Base-by-base conservation (phyloP, 1,284 basidiomycete species). In the Meira nashicola region DNA sequence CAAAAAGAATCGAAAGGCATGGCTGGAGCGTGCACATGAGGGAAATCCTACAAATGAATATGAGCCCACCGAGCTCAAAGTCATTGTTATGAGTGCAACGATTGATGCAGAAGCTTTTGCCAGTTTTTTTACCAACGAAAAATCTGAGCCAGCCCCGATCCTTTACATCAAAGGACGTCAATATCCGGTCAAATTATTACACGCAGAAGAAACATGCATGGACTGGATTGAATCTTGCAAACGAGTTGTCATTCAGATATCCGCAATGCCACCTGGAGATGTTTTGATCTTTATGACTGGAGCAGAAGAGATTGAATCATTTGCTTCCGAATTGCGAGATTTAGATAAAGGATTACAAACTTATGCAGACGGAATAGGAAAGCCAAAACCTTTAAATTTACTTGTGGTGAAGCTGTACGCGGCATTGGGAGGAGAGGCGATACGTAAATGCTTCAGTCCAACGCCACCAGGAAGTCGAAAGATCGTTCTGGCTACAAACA, bases 281-380 rank as follows among this genome's bases (percentile, higher is more conserved):
- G 86, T 97, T 11, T 83, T 98, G 41, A 87, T 97, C 63, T 98
- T 98, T 81, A 84, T 97, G 59, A 90, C 93, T 84, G 90, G 94
- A 23, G 92, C 97, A 74, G 94, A 98, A 69, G 94, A 98, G 71
- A 99, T 99, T 62, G 94, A 97, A 76, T 87, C 83, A 67, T 82
- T 96, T 23, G 85, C 65, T 0, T 55, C 63, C 25, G 67, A 68
- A 1, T 59, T 77, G 17, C 64, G 15, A 39, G 47, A 66, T 44
- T 53, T 68, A 23, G 70, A 68, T 50, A 8, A 62, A 17, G 48
- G 57, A 51, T 39, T 40, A 17, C 37, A 41, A 40, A 14, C 39
- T 2, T 25, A 53, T 19, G 21, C 17, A 11, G n/a, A 38, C 1
- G 48, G 54, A 12, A 54, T 12, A 1, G 55, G 39, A n/a, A 65